phyloP scores from a whole-genome alignment of 2,329 filamentous ascomycete species.

The Capronia epimyces region DNA sequence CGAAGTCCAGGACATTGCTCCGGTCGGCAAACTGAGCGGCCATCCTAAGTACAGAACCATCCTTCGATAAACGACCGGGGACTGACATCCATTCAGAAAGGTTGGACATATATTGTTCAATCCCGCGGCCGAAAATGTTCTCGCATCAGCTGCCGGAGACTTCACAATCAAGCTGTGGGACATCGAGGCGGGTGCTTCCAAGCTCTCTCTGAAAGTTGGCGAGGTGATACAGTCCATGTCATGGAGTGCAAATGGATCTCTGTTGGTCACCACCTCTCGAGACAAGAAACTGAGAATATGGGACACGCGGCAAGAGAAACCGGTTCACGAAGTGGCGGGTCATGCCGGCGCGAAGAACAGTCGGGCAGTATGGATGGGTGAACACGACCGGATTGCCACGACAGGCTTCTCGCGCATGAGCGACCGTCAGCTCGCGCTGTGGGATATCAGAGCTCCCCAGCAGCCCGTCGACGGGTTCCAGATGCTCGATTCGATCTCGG shows the following conservation, averaged over 20 bases:
- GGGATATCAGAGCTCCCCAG: slow-evolving; percentile 75
- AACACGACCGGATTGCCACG: slow-evolving; percentile 90
- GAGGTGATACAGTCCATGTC: slow-evolving; percentile 94
- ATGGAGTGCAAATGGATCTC: slow-evolving; percentile 83
- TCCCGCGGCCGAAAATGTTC: slow-evolving; percentile 87
- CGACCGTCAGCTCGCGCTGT: slow-evolving; percentile 89
- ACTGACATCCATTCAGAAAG: slow-evolving; percentile 57
- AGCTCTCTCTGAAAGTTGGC: slow-evolving; percentile 72
- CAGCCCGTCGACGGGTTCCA: slow-evolving; percentile 87
- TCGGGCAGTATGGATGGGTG: slow-evolving; percentile 92
- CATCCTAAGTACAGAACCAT: slow-evolving; percentile 65
- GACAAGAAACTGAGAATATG: slow-evolving; percentile 98
- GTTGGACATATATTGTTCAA: slow-evolving; percentile 98
- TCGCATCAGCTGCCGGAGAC: slow-evolving; percentile 91
- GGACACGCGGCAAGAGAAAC: slow-evolving; percentile 90
- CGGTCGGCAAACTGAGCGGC: slow-evolving; percentile 73
- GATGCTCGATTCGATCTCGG: slow-evolving; percentile 89
- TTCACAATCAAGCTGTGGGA: slow-evolving; percentile 96
- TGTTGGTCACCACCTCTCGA: slow-evolving; percentile 85
- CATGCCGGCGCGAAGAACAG: slow-evolving; percentile 97
- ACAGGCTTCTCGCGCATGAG: slow-evolving; percentile 99
- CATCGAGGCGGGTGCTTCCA: slow-evolving; percentile 68
- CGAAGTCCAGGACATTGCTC: slow-evolving; percentile 73
- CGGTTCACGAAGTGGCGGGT: slow-evolving; percentile 75
- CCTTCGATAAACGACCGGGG: slow-evolving; percentile 1